Evolutionary conservation across 176 grass and related monocot genomes (phyloP).

Genomic region (Paspalum notatum): DNA sequence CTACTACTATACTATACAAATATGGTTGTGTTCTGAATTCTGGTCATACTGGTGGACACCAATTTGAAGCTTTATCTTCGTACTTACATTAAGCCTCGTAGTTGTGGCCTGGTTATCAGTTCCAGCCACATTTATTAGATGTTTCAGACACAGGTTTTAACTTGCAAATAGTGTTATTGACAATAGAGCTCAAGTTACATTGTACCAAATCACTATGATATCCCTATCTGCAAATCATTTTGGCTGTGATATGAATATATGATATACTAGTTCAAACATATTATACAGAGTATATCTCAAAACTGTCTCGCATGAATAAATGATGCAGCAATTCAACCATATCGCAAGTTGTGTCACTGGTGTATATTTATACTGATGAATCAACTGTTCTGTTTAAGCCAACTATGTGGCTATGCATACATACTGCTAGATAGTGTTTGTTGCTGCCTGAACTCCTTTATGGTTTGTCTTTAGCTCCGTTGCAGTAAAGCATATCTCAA

Average conservation of each 20-base stretch:
- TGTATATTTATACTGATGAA: not conserved
- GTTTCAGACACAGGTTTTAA: too few species aligned
- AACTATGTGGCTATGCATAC: not conserved
- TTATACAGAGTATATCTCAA: too few species aligned
- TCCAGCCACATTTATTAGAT: not conserved
- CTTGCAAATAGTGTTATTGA: too few species aligned
- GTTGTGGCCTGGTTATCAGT: not conserved
- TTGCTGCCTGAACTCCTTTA: not conserved
- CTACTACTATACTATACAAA: slow-evolving; percentile 27
- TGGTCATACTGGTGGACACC: not conserved
- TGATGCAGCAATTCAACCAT: not conserved
- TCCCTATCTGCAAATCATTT: slow-evolving; percentile 15
- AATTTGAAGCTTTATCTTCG: not conserved
- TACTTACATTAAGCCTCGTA: slow-evolving; percentile 11
- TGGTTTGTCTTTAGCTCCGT: slow-evolving; percentile 6
- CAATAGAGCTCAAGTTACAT: not conserved
- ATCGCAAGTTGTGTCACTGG: slow-evolving; percentile 2
- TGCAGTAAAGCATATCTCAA: slow-evolving; percentile 28
- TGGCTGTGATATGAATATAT: not conserved
- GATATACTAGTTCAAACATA: not conserved
- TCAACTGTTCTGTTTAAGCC: not conserved
- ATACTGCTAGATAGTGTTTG: not conserved
- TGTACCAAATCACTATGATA: not conserved
- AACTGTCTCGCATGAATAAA: not conserved
- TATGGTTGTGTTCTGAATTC: slow-evolving; percentile 19